These are phyloP conservation scores for Lathyrus tuberosus DNA, from an alignment of 306 rosid genomes.

Conservation along the genomic window DNA sequence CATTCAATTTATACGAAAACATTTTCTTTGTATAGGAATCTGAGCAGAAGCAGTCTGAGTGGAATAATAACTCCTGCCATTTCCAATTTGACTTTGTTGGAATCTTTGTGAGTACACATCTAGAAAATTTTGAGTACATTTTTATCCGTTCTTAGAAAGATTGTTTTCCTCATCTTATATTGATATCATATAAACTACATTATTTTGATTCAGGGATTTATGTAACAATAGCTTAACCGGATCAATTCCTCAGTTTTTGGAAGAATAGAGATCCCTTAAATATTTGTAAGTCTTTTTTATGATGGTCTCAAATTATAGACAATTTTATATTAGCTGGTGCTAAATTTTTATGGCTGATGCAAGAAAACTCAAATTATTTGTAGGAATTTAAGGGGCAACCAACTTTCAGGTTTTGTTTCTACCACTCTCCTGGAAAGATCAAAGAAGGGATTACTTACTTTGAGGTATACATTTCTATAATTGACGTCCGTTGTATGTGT, in stretches of 20 bases:
- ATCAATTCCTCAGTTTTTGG: constrained; percentile 58
- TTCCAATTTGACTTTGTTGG: too few relatives aligned
- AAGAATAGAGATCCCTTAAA: constrained; percentile 51
- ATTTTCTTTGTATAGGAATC: too few relatives aligned
- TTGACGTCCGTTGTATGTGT: neutral
- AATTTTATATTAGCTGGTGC: constrained; percentile 7
- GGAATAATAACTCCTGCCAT: too few relatives aligned
- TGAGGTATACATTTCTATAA: constrained; percentile 51
- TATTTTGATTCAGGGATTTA: constrained; percentile 56
- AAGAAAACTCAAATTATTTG: constrained; percentile 24
- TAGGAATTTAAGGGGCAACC: constrained; percentile 65
- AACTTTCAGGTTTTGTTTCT: constrained; percentile 62
- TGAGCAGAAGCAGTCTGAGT: too few relatives aligned
- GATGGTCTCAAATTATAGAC: neutral
- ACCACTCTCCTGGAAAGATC: constrained; percentile 49
- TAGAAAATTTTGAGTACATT: neutral
- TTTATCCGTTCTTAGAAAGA: constrained; percentile 10
- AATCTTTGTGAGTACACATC: constrained; percentile 59
- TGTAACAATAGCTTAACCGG: constrained; percentile 64
- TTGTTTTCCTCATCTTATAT: constrained; percentile 5
- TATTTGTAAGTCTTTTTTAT: constrained; percentile 54
- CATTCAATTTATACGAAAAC: constrained; percentile 26
- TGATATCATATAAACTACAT: constrained; percentile 6
- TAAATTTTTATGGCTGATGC: constrained; percentile 11
- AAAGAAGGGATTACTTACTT: constrained; percentile 48